Evolutionary conservation across 1,284 basidiomycete species (phyloP), one percentile per base, ranked within the genome.

Genomic region (Ganoderma sp.): DNA sequence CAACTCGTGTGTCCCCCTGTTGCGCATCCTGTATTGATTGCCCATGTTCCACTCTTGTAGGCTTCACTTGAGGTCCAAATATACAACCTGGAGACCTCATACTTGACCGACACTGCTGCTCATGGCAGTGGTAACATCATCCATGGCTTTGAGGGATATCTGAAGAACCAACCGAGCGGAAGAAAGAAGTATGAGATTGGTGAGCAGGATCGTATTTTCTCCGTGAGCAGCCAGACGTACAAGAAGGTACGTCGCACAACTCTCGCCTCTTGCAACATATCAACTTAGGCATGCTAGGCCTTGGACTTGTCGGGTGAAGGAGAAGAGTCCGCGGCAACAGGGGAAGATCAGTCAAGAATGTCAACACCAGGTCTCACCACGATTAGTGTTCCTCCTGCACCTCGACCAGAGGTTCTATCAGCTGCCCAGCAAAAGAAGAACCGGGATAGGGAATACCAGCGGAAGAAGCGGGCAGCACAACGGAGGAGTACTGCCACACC

Each of bases 111-210:
- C 65, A 93, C 92, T 1, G 85, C 88, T 0, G 81, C 83, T 0
- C 88, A 90, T 71, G 89, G 86, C 72, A 91, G 92, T 14, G 93
- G 93, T 25, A 94, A 94, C 74, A 92, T 94, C 68, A 90, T 94
- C 56, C 90, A 90, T 73, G 92, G 92, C 8, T 94, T 94, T 73
- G 92, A 94, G 63, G 88, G 89, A 52, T 94, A 94, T 75, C 85
- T 94, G 69, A 94, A 94, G 79, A 92, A 90, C 66, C 89, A 88
- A 69, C 85, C 85, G 6, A 83, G 85, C 8, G 87, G 84, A 9
- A 81, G 90, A 72, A 84, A 89, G 77, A 90, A 90, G 76, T 87
- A 89, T 73, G 92, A 94, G 72, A 84, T 92, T 64, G 86, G 84
- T 67, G 92, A 93, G 63, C 81, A 84, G n/a, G 92, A 94, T 75